Percentiles rank a stretch among this genome's conserved stretches.
Conservation (phyloP, 257 asterid genomes). For the Solanum medicagineum region DNA sequence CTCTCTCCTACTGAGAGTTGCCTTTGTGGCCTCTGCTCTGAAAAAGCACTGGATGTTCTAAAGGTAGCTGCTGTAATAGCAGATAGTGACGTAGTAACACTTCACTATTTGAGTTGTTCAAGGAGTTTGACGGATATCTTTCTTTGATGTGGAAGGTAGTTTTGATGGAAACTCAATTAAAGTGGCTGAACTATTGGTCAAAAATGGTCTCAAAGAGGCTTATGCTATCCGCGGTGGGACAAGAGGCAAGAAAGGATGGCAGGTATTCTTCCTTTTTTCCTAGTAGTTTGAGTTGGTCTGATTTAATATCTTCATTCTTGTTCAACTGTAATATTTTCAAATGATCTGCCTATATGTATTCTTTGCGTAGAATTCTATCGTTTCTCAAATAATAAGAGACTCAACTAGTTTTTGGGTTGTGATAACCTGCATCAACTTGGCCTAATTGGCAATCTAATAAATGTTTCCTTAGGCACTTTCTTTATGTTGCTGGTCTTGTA, state of each 20-base stretch:
- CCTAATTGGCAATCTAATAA: background rate
- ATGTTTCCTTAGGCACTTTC: background rate
- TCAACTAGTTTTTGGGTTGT: background rate
- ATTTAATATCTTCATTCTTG: background rate
- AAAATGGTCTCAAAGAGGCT: constrained; percentile 82
- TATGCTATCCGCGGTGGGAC: constrained; percentile 87
- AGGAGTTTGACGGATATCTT: constrained; percentile 18
- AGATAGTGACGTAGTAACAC: background rate
- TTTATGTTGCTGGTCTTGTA: background rate
- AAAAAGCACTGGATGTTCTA: background rate
- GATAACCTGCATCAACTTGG: background rate
- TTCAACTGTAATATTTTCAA: background rate
- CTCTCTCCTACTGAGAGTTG: background rate
- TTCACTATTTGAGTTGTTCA: background rate
- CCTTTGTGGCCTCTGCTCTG: background rate
- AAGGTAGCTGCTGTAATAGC: background rate
- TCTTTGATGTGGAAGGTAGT: constrained; percentile 80
- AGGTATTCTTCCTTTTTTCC: constrained; percentile 25
- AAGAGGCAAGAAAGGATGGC: constrained; percentile 88
- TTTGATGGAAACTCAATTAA: constrained; percentile 82
- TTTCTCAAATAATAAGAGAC: background rate
- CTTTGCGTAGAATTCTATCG: background rate
- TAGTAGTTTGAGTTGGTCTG: background rate
- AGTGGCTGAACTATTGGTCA: constrained; percentile 82
- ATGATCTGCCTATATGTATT: background rate